Evolutionary conservation across 163 green algal species (phyloP), one percentile per base, ranked within the genome.

Genomic region (Trebouxiophyceae sp.): DNA sequence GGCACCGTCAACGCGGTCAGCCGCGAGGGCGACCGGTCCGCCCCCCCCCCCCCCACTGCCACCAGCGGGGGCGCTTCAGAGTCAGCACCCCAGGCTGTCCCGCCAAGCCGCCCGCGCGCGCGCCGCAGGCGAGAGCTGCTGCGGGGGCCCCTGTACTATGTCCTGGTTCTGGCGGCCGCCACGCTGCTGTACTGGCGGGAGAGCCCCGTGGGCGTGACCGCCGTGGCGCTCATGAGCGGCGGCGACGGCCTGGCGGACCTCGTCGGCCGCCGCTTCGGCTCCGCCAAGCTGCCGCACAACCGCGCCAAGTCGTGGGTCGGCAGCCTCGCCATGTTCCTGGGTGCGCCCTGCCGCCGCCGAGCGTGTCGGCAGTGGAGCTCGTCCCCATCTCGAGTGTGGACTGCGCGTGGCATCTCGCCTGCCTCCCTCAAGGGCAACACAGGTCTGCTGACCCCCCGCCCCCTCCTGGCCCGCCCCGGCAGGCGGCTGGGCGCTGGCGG

Each of bases 71-170:
- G 16, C 8, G 16, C 8, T 50, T n/a, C 12, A 50, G 39, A 8
- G 39, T 8, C 16, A 50, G n/a, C n/a, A n/a, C n/a, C n/a, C n/a
- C n/a, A n/a, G n/a, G n/a, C n/a, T n/a, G n/a, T n/a, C n/a, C n/a
- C n/a, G n/a, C n/a, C n/a, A n/a, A n/a, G n/a, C n/a, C n/a, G n/a
- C n/a, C 39, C 24, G 39, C 19, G n/a, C n/a, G n/a, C n/a, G n/a
- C n/a, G n/a, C 2, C 39, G 34, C 69, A 71, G 63, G 24, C 24
- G 24, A 0, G 86, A 96, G 74, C 77, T 96, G 58, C 78, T 95
- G 71, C 63, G 81, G 58, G 91, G 91, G 2, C 91, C 91, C 0
- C 65, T 95, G n/a, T 95, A 90, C 69, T 97, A 97, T 70, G 75
- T 82, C 28, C 33, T 91, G 0, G 77, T 89, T 5, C 75, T 97